Evolutionary conservation across 1,284 basidiomycete genomes (phyloP), one percentile per base, ranked within the genome.

Genomic region (Ceratobasidium sp.): DNA sequence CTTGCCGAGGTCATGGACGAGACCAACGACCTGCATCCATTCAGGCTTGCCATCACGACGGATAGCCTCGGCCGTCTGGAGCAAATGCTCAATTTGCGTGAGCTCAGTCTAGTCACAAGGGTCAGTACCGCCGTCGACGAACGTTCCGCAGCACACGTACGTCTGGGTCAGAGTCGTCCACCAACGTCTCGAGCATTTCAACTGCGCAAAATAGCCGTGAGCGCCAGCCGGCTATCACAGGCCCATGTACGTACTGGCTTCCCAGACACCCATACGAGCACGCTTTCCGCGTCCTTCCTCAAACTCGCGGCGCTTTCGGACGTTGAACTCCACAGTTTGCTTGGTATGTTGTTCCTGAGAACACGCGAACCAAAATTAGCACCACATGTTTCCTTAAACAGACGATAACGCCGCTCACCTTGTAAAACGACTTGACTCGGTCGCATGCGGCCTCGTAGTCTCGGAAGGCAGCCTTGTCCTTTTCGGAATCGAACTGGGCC

Each of bases 51-150:
- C 92, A 75, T 96, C 94, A 25, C 87, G 82, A 52, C 94, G 85
- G 74, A 96, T 95, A 1, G 94, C 93, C 77, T 96, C 94, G 38
- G 94, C 94, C 0, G 94, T 96, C 78, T 96, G 94, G 1, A 96
- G 83, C 1, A 96, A 83, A 77, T 96, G 94, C 75, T 94, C 92
- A 60, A 96, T 95, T 79, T 96, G 94, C 27, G 90, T 88, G 29
- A 93, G 81, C 70, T 81, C 83, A 5, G 90, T 92, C 90, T 91
- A 75, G 27, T 8, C n/a, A 31, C 17, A 15, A 1, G 53, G 31
- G 47, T 40, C 40, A 55, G 3, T 15, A 52, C 17, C 38, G 17
- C 10, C 38, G 17, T 17, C 8, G 8, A 22, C 7, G 10, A 8
- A 22, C n/a, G 6, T 47, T 12, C 20, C 31, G 38, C 32, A 49